phyloP scores from a whole-genome alignment of 306 rosid genomes.

The Cucumis hystrix region DNA sequence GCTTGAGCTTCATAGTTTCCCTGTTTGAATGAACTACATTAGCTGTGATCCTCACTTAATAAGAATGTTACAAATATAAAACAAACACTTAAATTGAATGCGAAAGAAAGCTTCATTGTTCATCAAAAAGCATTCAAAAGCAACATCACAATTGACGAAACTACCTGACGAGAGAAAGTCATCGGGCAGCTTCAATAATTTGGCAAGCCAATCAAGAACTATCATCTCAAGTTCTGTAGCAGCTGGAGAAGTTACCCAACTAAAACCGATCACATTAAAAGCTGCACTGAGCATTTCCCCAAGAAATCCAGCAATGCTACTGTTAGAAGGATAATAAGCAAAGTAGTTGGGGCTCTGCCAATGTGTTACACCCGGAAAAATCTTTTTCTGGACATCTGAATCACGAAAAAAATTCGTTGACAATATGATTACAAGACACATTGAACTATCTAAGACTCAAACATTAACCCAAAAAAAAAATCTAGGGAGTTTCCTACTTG shows the following conservation, averaged over 20 bases:
- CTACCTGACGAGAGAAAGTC: slow-evolving; percentile 67
- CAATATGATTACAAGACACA: neutral
- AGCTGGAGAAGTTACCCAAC: slow-evolving; percentile 95
- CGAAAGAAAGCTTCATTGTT: neutral
- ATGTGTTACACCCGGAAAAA: slow-evolving; percentile 91
- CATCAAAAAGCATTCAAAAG: neutral
- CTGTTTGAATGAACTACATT: neutral
- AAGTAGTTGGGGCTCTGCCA: slow-evolving; percentile 97
- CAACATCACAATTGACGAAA: neutral
- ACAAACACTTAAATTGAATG: neutral
- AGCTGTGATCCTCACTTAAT: neutral
- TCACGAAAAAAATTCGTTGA: neutral
- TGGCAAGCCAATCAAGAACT: slow-evolving; percentile 90
- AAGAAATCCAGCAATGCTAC: slow-evolving; percentile 86
- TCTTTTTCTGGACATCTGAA: slow-evolving; percentile 72
- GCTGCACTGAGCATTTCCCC: slow-evolving; percentile 99
- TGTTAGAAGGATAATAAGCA: slow-evolving; percentile 85
- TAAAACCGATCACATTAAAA: slow-evolving; percentile 80
- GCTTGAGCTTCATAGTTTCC: neutral
- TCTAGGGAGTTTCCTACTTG: neutral
- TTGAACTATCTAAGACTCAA: neutral
- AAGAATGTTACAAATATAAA: neutral
- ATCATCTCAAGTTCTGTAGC: slow-evolving; percentile 90
- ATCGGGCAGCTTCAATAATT: slow-evolving; percentile 46
- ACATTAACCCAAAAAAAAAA: neutral